Conservation (phyloP, 2,329 filamentous ascomycete species). For the Scedosporium dehoogii region DNA sequence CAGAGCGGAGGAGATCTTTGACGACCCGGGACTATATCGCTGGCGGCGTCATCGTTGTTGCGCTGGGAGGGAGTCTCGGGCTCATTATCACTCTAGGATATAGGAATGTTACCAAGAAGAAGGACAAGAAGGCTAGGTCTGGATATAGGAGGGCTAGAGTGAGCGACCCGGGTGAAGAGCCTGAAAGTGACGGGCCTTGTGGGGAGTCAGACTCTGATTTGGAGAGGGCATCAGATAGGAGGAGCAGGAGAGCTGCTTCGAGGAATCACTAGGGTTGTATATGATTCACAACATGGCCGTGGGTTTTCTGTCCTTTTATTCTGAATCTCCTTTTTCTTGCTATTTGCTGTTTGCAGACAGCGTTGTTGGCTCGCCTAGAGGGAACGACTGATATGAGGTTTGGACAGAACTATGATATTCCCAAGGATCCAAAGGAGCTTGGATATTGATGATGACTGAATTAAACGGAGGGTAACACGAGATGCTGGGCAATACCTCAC, state of each 20-base stretch:
- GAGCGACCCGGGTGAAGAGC: not conserved
- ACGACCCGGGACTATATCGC: not conserved
- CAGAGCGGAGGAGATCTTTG: not conserved
- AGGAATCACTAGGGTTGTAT: not conserved
- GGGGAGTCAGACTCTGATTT: constrained; percentile 1
- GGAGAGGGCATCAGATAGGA: not conserved
- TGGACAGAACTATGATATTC: not conserved
- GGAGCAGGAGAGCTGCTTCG: not conserved
- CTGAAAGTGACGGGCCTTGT: not conserved
- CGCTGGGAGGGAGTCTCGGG: not conserved
- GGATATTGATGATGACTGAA: too few species aligned
- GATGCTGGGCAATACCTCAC: too few species aligned
- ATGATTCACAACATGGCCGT: not conserved
- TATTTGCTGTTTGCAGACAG: too few species aligned
- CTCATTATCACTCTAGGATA: not conserved
- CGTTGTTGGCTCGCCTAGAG: too few species aligned
- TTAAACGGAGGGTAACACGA: too few species aligned
- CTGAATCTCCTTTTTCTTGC: too few species aligned
- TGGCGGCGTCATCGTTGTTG: not conserved
- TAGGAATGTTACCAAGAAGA: not conserved
- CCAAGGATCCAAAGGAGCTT: too few species aligned
- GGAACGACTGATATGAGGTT: not conserved
- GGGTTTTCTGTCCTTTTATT: not conserved
- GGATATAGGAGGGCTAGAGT: not conserved
- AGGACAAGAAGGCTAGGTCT: not conserved